Conservation (phyloP, 1,284 basidiomycete genomes). For the Irpex rosettiformis region DNA sequence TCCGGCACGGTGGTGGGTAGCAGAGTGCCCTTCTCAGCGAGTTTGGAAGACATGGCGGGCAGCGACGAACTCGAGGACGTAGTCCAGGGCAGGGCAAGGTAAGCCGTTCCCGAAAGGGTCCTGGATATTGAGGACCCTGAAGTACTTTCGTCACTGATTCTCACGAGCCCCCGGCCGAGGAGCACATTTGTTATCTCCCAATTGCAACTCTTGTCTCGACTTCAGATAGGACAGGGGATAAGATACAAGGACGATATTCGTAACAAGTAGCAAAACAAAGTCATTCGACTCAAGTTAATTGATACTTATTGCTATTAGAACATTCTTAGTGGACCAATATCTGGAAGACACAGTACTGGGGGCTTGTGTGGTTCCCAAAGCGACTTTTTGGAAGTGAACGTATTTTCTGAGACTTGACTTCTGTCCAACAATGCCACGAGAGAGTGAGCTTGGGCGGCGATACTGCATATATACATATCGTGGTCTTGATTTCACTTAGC, state of each 20-base stretch:
- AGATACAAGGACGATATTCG: background rate
- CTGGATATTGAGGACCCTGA: background rate
- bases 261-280: too few species aligned
- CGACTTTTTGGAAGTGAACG: too few species aligned
- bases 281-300: too few species aligned
- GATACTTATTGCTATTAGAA: too few species aligned
- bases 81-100: background rate
- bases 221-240: background rate
- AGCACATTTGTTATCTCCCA: background rate
- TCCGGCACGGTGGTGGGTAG: background rate
- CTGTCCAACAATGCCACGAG: too few species aligned
- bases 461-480: too few species aligned
- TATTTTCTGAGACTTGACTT: too few species aligned
- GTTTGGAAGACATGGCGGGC: background rate
- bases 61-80: constrained; percentile 23
- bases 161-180: background rate
- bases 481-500: too few species aligned
- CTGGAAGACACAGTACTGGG: too few species aligned
- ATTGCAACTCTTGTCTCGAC: background rate
- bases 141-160: background rate
- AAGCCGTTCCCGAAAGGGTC: background rate
- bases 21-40: background rate
- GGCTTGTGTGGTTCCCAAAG: too few species aligned
- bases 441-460: too few species aligned
- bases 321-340: too few species aligned